phyloP scores from a whole-genome alignment of 2,329 filamentous ascomycete species.

The Gaeumannomyces sp. region DNA sequence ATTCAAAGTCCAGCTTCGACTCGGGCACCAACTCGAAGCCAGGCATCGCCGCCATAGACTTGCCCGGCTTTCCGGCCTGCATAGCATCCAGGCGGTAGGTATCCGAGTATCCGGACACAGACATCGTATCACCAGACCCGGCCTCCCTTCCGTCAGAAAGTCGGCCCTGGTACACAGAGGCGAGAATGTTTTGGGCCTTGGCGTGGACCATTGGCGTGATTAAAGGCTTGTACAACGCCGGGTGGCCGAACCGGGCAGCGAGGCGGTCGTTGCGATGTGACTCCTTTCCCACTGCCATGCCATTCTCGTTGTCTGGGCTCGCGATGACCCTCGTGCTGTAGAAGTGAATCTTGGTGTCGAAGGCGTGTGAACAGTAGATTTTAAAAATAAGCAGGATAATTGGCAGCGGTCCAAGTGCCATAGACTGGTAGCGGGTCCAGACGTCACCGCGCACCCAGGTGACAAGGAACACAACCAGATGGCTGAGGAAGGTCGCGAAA shows the following conservation, averaged over 20 bases:
- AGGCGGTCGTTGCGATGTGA: constrained; percentile 59
- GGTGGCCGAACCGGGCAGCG: constrained; percentile 78
- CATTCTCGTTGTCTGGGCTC: constrained; percentile 38
- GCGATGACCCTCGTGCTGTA: constrained; percentile 61
- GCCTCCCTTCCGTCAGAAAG: constrained; percentile 60
- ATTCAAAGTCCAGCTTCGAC: constrained; percentile 78
- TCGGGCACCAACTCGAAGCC: constrained; percentile 91
- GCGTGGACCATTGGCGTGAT: constrained; percentile 95
- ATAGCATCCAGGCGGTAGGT: constrained; percentile 77
- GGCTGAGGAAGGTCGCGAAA: constrained; percentile 72
- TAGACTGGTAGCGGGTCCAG: constrained; percentile 51
- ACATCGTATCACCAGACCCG: constrained; percentile 48
- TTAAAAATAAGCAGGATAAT: constrained; percentile 81
- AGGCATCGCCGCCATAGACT: constrained; percentile 36
- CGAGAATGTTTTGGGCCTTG: constrained; percentile 79
- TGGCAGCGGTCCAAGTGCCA: constrained; percentile 65
- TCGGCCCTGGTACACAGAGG: constrained; percentile 79
- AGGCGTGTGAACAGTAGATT: constrained; percentile 67
- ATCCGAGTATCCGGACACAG: constrained; percentile 72
- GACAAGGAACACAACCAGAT: constrained; percentile 71
- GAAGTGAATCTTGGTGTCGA: constrained; percentile 75
- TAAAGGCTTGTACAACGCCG: constrained; percentile 79
- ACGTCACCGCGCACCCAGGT: constrained; percentile 64
- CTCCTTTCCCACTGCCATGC: constrained; percentile 35
- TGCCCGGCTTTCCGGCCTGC: constrained; percentile 53